Conservation (phyloP, 2,329 filamentous ascomycete genomes). For the Huntiella savannae region DNA sequence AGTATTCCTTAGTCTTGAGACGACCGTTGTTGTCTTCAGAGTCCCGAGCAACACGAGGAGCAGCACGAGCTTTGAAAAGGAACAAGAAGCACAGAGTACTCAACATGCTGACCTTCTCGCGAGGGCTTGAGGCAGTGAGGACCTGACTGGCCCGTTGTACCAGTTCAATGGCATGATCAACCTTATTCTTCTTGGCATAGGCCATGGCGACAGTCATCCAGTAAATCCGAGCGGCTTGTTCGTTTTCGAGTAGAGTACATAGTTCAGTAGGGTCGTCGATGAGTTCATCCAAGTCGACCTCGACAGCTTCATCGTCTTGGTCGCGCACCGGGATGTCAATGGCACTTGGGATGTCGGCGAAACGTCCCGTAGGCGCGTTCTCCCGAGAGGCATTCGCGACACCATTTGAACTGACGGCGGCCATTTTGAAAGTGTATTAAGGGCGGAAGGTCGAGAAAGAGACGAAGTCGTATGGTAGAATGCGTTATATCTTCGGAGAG, state of each 20-base stretch:
- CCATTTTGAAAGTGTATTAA: conserved; percentile 2
- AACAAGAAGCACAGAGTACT: conserved; percentile 82
- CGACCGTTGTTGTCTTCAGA: conserved; percentile 38
- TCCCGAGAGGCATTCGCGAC: conserved; percentile 19
- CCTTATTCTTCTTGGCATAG: conserved; percentile 88
- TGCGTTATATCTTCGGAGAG: background rate
- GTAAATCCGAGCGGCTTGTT: conserved; percentile 73
- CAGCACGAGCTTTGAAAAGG: conserved; percentile 71
- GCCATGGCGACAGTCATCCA: conserved; percentile 98
- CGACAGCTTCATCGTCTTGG: conserved; percentile 56
- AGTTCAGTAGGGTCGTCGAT: conserved; percentile 89
- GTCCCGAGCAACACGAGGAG: conserved; percentile 45
- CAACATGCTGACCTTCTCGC: conserved; percentile 71
- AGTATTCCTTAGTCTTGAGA: conserved; percentile 80
- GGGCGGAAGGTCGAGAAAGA: background rate
- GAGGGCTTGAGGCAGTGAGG: conserved; percentile 48
- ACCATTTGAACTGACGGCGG: conserved; percentile 21
- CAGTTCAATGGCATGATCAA: conserved; percentile 65
- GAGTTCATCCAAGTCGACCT: conserved; percentile 80
- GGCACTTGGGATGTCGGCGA: conserved; percentile 43
- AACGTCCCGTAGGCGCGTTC: conserved; percentile 33
- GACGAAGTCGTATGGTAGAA: background rate
- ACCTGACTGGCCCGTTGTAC: conserved; percentile 55
- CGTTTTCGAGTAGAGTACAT: conserved; percentile 86
- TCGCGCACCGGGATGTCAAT: conserved; percentile 50